Evolutionary conservation across 805 yeast species (phyloP), one percentile per base, ranked within the genome.

Genomic region (Suhomyces tanzawaensis): DNA sequence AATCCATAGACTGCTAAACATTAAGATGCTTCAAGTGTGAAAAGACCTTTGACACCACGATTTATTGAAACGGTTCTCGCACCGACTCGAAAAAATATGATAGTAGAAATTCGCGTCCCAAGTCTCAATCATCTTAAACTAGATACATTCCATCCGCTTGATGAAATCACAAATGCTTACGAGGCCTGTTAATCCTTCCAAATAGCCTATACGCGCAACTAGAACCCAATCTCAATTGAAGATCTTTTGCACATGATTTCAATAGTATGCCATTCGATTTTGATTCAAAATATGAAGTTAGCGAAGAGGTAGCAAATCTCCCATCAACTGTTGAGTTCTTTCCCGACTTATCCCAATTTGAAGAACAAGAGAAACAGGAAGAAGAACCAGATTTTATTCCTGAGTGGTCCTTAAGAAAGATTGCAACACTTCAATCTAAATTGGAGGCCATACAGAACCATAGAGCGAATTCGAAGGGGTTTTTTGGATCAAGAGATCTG

Each of bases 381-480:
- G 44, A 40, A 13, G 46, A 41, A 4, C 41, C 31, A 6, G 19
- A 14, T 2, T 42, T 23, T n/a, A 66, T 71, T 0, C 57, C 70
- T 15, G 59, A 60, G 1, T 77, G 82, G 82, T 71, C 79, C 0
- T 56, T 66, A 9, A 48, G 46, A 16, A 63, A 64, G 40, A 70
- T 77, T 17, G 81, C 81, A 3, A 57, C 72, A 0, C 54, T 78
- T 13, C 77, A 71, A 55, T 59, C 73, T 1, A 65, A 69, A 41
- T 57, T 77, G 4, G 82, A 77, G 40, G 44, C 41, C 4, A 39
- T 57, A 9, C 61, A 62, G 22, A 43, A 40, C n/a, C 40, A 40
- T 12, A 44, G 49, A 15, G 16, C 29, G 9, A 48, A 52, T 14
- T 27, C 42, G 3, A 44, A 40, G 24, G 37, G 44, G 16, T 29